These are phyloP conservation scores for Microdochium nivale DNA, from an alignment of 2,329 filamentous ascomycete species.

Conservation along the genomic window DNA sequence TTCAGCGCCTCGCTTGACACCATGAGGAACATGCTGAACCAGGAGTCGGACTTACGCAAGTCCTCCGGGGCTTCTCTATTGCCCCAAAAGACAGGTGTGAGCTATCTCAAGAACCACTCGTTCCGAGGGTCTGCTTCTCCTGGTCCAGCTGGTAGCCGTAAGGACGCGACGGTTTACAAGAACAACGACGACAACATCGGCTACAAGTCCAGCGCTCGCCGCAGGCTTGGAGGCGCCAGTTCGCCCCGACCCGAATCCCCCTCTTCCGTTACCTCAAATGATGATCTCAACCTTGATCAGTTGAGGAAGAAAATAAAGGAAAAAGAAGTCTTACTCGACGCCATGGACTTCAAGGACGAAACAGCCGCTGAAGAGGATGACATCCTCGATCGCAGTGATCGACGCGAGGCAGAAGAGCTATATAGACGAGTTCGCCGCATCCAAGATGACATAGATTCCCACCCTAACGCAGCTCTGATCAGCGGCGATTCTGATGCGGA, in stretches of 20 bases:
- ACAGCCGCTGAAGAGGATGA: slow-evolving; percentile 86
- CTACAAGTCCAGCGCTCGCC: slow-evolving; percentile 88
- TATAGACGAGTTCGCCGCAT: slow-evolving; percentile 86
- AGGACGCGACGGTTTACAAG: slow-evolving; percentile 93
- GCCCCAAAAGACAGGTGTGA: slow-evolving; percentile 95
- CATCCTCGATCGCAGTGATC: slow-evolving; percentile 79
- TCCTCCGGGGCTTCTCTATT: slow-evolving; percentile 82
- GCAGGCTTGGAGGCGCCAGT: slow-evolving; percentile 62
- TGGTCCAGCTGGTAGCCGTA: slow-evolving; percentile 54
- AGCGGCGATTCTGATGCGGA: slow-evolving; percentile 82
- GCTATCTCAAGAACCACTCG: slow-evolving; percentile 92
- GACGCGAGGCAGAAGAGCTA: slow-evolving; percentile 85
- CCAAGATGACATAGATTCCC: slow-evolving; percentile 88
- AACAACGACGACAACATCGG: slow-evolving; percentile 91
- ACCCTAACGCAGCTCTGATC: slow-evolving; percentile 67
- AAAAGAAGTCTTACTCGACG: slow-evolving; percentile 88
- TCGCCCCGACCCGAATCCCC: slow-evolving; percentile 78
- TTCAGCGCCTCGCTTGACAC: slow-evolving; percentile 88
- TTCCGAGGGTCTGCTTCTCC: slow-evolving; percentile 58
- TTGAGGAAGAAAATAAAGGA: slow-evolving; percentile 87
- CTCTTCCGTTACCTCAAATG: slow-evolving; percentile 56
- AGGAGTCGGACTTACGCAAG: slow-evolving; percentile 86
- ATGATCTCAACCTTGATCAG: slow-evolving; percentile 81
- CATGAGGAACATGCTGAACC: slow-evolving; percentile 79
- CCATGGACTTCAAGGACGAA: slow-evolving; percentile 94